Percentiles rank a stretch among this genome's conserved stretches.
phyloP scores from a whole-genome alignment of 257 asterid species.

The Lavandula angustifolia region DNA sequence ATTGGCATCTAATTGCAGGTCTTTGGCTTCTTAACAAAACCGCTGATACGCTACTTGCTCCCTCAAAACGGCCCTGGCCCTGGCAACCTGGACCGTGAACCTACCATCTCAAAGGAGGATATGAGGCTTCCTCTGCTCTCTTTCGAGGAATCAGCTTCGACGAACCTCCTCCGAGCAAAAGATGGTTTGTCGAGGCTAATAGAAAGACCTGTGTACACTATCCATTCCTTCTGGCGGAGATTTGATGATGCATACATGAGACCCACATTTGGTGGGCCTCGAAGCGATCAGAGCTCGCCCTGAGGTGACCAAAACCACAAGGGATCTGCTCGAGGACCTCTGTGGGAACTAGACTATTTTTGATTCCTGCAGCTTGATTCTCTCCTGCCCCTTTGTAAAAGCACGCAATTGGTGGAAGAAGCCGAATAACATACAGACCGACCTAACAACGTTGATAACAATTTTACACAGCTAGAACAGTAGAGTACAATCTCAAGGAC shows the following conservation, averaged over 20 bases:
- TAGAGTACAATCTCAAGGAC: constrained; percentile 24
- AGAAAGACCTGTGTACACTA: constrained; percentile 77
- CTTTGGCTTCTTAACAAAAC: constrained; percentile 82
- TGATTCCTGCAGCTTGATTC: too few species aligned
- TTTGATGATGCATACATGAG: constrained; percentile 88
- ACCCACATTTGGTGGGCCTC: constrained; percentile 78
- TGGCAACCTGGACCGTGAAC: constrained; percentile 54
- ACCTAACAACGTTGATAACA: constrained; percentile 17
- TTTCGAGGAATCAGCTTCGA: constrained; percentile 75
- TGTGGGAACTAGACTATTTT: neutral
- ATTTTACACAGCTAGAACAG: constrained; percentile 36
- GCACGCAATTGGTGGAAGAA: too few species aligned
- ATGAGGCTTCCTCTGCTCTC: constrained; percentile 81
- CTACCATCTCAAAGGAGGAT: constrained; percentile 62
- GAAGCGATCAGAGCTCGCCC: constrained; percentile 5
- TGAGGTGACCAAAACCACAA: neutral
- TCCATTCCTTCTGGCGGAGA: constrained; percentile 82
- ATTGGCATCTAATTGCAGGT: constrained; percentile 46
- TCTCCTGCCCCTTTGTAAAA: too few species aligned
- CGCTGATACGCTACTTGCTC: constrained; percentile 61
- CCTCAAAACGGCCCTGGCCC: constrained; percentile 39
- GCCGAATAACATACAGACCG: constrained; percentile 7
- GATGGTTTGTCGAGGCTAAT: constrained; percentile 74
- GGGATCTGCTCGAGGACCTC: too few species aligned
- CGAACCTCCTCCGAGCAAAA: constrained; percentile 62